Percentiles rank a stretch among this genome's conserved stretches.
Evolutionary conservation across 2,329 filamentous ascomycete genomes (phyloP).

Genomic region (Aspergillus awamori): DNA sequence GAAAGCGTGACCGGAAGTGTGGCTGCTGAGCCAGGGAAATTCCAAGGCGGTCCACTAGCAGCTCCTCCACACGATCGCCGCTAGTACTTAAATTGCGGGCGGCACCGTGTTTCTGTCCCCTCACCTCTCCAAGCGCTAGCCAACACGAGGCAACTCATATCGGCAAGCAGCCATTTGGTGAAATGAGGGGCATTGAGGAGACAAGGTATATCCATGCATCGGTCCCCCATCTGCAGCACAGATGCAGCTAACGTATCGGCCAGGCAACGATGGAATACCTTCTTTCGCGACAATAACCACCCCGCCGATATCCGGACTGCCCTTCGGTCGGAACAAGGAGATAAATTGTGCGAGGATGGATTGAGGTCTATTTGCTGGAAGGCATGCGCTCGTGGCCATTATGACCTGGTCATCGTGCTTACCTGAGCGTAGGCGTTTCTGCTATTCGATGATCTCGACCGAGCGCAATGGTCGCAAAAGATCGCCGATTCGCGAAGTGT

Average conservation of each 20-base stretch:
- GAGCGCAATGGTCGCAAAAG: constrained; percentile 68
- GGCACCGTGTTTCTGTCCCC: constrained; percentile 2
- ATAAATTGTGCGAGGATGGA: constrained; percentile 69
- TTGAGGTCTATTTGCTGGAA: constrained; percentile 93
- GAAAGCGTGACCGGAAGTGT: background rate
- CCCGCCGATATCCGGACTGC: constrained; percentile 66
- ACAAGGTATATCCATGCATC: constrained; percentile 47
- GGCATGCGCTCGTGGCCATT: constrained; percentile 48
- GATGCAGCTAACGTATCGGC: constrained; percentile 7
- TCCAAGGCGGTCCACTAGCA: background rate
- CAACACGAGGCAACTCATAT: background rate
- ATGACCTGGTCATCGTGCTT: constrained; percentile 22
- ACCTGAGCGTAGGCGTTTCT: constrained; percentile 68
- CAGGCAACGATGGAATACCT: constrained; percentile 70
- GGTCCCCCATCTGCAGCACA: background rate
- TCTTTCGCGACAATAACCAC: constrained; percentile 57
- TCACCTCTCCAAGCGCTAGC: constrained; percentile 1
- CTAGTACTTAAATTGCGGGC: constrained; percentile 6
- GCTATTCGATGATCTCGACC: constrained; percentile 69
- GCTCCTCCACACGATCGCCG: background rate
- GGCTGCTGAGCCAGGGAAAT: background rate
- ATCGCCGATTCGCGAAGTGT: constrained; percentile 69
- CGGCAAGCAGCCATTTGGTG: constrained; percentile 21
- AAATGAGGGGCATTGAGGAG: constrained; percentile 60
- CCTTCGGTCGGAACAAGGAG: constrained; percentile 61